These are phyloP conservation scores for Venustampulla echinocandica DNA, from an alignment of 495 filamentous ascomycete genomes.

Conservation along the genomic window DNA sequence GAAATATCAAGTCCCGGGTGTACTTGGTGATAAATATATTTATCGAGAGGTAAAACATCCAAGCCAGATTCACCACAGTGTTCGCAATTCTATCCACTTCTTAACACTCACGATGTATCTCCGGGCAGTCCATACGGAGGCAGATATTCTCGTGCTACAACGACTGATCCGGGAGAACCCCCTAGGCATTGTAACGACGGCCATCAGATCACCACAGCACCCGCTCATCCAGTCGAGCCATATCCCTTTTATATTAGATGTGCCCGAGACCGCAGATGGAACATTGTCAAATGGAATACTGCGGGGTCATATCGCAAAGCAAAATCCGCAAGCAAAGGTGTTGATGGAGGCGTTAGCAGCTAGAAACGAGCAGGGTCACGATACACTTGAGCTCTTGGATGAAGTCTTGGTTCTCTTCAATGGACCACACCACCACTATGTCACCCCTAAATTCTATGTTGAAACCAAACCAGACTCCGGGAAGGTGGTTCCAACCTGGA, in stretches of 20 bases:
- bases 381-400: slow-evolving; percentile 25
- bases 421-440: slow-evolving; percentile 41
- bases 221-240: slow-evolving; percentile 45
- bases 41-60: too few species aligned
- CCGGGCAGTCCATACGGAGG: slow-evolving; percentile 38
- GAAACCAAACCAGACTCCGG: slow-evolving; percentile 46
- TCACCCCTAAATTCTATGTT: slow-evolving; percentile 52
- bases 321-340: slow-evolving; percentile 48
- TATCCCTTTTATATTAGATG: slow-evolving; percentile 48
- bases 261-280: slow-evolving; percentile 19
- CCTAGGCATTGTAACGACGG: slow-evolving; percentile 46
- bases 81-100: too few species aligned
- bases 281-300: slow-evolving; percentile 27
- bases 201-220: slow-evolving; percentile 35
- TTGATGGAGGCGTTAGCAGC: slow-evolving; percentile 34
- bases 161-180: slow-evolving; percentile 44
- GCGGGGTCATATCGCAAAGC: slow-evolving; percentile 46
- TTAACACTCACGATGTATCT: slow-evolving; percentile 39
- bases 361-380: background rate
- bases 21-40: too few species aligned
- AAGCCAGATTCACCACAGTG: too few species aligned
- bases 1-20: too few species aligned
- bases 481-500: slow-evolving; percentile 56
- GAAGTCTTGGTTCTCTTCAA: slow-evolving; percentile 49
- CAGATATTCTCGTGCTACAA: slow-evolving; percentile 30